Evolutionary conservation across 805 yeast genomes (phyloP).

Genomic region (Huiozyma sinensis): DNA sequence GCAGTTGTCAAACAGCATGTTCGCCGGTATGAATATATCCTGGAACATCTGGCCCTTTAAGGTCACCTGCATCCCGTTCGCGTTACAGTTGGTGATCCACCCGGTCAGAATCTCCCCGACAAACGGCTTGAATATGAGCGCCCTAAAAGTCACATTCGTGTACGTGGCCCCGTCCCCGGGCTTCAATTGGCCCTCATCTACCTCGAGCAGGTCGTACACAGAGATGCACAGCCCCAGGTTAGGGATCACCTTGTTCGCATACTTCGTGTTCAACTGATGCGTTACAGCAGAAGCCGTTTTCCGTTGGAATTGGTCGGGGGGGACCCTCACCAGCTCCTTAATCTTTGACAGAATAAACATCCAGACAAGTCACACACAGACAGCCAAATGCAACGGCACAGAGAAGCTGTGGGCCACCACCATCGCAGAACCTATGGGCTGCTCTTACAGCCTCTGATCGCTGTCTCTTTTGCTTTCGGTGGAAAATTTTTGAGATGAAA

Average conservation of each 20-base stretch:
- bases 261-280: slow-evolving; percentile 74
- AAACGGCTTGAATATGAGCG: slow-evolving; percentile 84
- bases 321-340: slow-evolving; percentile 76
- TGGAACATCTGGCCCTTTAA: slow-evolving; percentile 67
- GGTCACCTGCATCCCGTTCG: slow-evolving; percentile 68
- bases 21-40: slow-evolving; percentile 81
- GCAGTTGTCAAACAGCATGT: slow-evolving; percentile 69
- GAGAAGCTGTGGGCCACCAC: no score
- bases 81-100: slow-evolving; percentile 80
- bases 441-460: no score
- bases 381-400: neutral
- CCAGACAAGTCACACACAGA: neutral
- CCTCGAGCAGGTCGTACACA: slow-evolving; percentile 71
- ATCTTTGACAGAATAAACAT: slow-evolving; percentile 83
- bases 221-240: slow-evolving; percentile 78
- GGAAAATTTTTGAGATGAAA: neutral
- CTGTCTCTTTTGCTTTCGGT: no score
- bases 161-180: slow-evolving; percentile 93
- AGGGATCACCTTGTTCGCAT: slow-evolving; percentile 74
- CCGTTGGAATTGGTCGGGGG: slow-evolving; percentile 71
- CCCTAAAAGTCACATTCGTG: slow-evolving; percentile 62
- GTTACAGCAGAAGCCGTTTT: slow-evolving; percentile 64
- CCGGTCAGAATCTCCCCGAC: slow-evolving; percentile 89
- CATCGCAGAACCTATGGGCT: no score
- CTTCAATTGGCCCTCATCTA: slow-evolving; percentile 78